Percentiles rank a stretch among this genome's conserved stretches.
Conservation (phyloP, 2,329 filamentous ascomycete genomes). For the Fusarium sp. region DNA sequence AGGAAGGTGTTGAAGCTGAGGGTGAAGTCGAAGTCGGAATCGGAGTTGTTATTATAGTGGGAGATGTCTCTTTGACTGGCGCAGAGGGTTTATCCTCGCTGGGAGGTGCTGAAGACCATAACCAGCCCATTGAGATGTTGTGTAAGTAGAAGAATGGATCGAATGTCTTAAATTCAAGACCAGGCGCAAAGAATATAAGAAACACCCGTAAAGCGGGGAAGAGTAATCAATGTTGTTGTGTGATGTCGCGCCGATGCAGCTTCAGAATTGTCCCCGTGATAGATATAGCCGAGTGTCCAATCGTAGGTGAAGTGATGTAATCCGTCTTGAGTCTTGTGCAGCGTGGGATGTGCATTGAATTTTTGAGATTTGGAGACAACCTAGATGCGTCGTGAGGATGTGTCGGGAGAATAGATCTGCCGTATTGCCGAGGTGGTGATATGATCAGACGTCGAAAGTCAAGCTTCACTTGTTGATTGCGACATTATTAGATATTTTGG, state of each 20-base stretch:
- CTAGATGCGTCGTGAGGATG: constrained; percentile 20
- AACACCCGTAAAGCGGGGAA: background rate
- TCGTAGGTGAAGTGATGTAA: constrained; percentile 3
- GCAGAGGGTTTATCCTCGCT: constrained; percentile 42
- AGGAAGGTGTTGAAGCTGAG: constrained; percentile 16
- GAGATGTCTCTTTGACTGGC: constrained; percentile 41
- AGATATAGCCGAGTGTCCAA: constrained; percentile 2
- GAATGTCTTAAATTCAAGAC: background rate
- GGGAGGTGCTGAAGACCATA: constrained; percentile 63
- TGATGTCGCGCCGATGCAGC: background rate
- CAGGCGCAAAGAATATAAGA: background rate
- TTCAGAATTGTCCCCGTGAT: constrained; percentile 6
- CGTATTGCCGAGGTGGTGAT: constrained; percentile 36
- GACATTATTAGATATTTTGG: too few relatives aligned
- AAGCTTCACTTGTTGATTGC: too few relatives aligned
- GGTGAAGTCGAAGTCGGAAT: constrained; percentile 16
- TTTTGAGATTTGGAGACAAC: constrained; percentile 24
- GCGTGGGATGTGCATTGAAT: constrained; percentile 8
- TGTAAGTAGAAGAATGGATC: constrained; percentile 1
- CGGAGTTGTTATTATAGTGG: constrained; percentile 39
- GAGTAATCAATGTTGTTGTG: constrained; percentile 1
- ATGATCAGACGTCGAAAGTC: background rate
- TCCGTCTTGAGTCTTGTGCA: constrained; percentile 4
- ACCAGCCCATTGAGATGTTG: constrained; percentile 68
- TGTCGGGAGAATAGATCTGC: constrained; percentile 47